phyloP scores from a whole-genome alignment of 176 grass and related monocot genomes.

The Dactylis glomerata region DNA sequence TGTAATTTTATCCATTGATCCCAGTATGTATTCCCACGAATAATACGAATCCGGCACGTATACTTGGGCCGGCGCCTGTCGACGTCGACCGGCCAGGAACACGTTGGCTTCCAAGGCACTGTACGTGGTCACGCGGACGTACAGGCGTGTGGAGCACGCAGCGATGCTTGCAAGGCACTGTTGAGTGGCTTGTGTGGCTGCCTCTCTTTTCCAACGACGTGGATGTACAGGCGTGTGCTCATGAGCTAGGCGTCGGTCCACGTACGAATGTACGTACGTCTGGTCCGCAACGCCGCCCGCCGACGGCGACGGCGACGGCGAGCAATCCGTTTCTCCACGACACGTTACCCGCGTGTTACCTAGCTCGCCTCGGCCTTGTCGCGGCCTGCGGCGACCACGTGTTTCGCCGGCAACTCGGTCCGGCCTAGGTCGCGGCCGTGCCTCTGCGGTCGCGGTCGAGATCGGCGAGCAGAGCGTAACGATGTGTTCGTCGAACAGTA shows the following conservation, averaged over 20 bases:
- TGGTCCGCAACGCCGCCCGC: neutral
- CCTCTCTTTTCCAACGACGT: neutral
- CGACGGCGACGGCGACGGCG: neutral
- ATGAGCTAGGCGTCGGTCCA: slow-evolving; percentile 22
- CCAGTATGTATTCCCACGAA: neutral
- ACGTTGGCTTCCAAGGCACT: too few species aligned
- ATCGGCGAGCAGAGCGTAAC: too few species aligned
- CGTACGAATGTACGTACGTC: neutral
- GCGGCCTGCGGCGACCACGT: neutral
- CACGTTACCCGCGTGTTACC: neutral
- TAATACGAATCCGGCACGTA: neutral
- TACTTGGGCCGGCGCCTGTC: too few species aligned
- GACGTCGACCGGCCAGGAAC: too few species aligned
- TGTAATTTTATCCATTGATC: neutral
- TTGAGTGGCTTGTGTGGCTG: neutral
- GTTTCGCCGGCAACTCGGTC: neutral
- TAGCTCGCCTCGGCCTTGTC: neutral
- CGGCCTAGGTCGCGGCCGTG: too few species aligned
- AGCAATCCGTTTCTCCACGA: neutral
- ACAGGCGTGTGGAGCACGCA: neutral
- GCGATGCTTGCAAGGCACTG: neutral
- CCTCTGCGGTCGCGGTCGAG: too few species aligned
- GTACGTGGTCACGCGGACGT: neutral
- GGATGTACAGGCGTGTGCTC: neutral
- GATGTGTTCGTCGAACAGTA: too few species aligned